These are phyloP conservation scores for Sclerotinia subarctica DNA, from an alignment of 2,329 filamentous ascomycete species.

Conservation along the genomic window DNA sequence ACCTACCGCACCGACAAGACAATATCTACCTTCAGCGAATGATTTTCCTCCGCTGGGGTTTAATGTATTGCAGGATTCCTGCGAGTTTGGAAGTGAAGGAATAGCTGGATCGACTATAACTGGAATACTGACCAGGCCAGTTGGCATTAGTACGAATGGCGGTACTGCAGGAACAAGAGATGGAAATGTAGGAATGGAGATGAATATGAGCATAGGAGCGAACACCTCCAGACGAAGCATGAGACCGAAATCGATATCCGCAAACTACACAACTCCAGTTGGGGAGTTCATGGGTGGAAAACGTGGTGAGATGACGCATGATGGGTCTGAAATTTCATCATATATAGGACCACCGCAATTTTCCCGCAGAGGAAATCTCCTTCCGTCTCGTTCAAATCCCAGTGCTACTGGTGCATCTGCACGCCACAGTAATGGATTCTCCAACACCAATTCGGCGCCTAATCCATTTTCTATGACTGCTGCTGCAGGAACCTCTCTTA, in stretches of 20 bases:
- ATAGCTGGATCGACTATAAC: background rate
- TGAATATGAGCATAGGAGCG: background rate
- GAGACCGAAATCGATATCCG: background rate
- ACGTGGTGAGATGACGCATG: background rate
- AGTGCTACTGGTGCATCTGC: too few relatives aligned
- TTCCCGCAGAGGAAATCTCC: background rate
- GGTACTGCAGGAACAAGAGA: background rate
- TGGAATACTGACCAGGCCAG: background rate
- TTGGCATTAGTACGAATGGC: background rate
- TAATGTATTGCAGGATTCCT: background rate
- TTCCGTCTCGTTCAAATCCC: background rate
- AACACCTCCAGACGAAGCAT: background rate
- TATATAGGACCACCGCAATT: background rate
- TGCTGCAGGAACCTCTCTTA: slow-evolving; percentile 7
- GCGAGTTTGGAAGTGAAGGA: background rate
- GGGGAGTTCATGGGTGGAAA: background rate
- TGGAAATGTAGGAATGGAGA: background rate
- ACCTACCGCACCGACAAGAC: background rate
- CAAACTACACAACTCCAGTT: background rate
- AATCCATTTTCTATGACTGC: background rate
- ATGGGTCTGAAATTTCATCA: background rate
- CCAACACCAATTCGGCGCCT: background rate
- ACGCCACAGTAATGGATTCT: background rate
- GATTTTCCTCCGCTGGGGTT: background rate
- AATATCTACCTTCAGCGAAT: background rate